phyloP scores from a whole-genome alignment of 2,329 filamentous ascomycete genomes.

The Corynespora cassiicola region DNA sequence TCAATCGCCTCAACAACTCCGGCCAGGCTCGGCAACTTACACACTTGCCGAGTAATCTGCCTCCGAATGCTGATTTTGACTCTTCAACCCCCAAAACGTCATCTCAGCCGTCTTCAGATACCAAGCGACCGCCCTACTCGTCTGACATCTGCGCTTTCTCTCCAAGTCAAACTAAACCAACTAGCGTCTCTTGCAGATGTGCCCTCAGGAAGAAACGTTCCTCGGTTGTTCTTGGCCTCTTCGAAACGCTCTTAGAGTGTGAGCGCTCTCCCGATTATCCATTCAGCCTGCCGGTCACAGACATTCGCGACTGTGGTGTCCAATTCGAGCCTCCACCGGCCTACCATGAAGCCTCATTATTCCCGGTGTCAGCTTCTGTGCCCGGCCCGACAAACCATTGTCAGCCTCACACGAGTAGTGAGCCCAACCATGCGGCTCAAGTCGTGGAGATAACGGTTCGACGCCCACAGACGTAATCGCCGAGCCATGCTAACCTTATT shows the following conservation, averaged over 20 bases:
- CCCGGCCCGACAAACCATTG: not conserved
- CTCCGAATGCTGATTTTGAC: too few relatives aligned
- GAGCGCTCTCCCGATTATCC: slow-evolving; percentile 1
- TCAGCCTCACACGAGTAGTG: slow-evolving; percentile 5
- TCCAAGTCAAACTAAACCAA: not conserved
- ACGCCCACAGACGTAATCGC: slow-evolving; percentile 7
- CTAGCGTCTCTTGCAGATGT: slow-evolving; percentile 4
- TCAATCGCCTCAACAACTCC: too few relatives aligned
- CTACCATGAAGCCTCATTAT: slow-evolving; percentile 7
- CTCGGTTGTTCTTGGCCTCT: slow-evolving; percentile 4
- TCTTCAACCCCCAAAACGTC: too few relatives aligned
- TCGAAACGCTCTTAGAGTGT: slow-evolving; percentile 8
- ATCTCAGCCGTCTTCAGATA: too few relatives aligned
- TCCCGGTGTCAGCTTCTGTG: slow-evolving; percentile 6
- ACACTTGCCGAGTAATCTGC: too few relatives aligned
- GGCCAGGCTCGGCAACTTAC: too few relatives aligned
- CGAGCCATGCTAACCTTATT: slow-evolving; percentile 8
- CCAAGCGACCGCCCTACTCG: not conserved
- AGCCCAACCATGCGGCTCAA: slow-evolving; percentile 9
- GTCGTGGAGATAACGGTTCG: slow-evolving; percentile 7
- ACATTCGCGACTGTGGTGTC: slow-evolving; percentile 2
- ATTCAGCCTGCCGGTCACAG: not conserved
- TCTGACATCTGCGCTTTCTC: slow-evolving; percentile 1
- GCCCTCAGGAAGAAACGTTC: slow-evolving; percentile 8
- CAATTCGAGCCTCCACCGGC: slow-evolving; percentile 8